phyloP scores from a whole-genome alignment of 129 eudicot species.

The Helichrysum umbraculigerum region DNA sequence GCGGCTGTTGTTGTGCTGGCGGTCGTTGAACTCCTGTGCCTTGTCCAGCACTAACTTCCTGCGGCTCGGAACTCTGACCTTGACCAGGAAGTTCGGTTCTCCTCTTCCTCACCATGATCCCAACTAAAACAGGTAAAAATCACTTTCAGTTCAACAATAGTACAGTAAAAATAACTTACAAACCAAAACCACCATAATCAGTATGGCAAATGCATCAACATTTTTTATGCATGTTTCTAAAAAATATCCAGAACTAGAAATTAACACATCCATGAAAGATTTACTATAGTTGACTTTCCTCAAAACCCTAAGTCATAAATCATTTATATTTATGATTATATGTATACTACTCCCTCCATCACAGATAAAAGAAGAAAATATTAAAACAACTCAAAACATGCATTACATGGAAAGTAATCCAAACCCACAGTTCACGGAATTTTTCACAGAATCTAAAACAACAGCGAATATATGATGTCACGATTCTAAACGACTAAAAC shows the following conservation, averaged over 20 bases:
- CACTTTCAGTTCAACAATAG: background rate
- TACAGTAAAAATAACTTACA: background rate
- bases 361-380: background rate
- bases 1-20: conserved; percentile 1
- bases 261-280: background rate
- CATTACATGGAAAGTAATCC: background rate
- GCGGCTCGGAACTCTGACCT: background rate
- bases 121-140: background rate
- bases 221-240: too few relatives aligned
- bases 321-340: background rate
- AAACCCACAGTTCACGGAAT: background rate
- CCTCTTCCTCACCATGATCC: conserved; percentile 4
- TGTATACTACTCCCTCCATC: too few relatives aligned
- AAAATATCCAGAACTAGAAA: too few relatives aligned
- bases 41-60: background rate
- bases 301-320: background rate
- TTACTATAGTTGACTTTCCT: background rate
- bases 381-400: background rate
- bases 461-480: background rate
- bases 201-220: background rate
- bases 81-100: background rate
- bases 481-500: background rate
- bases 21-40: background rate
- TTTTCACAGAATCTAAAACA: background rate
- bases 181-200: background rate